A percentile compares a stretch with the other conserved stretches of the same genome.
phyloP scores from a whole-genome alignment of 2,329 filamentous ascomycete genomes.

The Ophiostoma himal-ulmi region DNA sequence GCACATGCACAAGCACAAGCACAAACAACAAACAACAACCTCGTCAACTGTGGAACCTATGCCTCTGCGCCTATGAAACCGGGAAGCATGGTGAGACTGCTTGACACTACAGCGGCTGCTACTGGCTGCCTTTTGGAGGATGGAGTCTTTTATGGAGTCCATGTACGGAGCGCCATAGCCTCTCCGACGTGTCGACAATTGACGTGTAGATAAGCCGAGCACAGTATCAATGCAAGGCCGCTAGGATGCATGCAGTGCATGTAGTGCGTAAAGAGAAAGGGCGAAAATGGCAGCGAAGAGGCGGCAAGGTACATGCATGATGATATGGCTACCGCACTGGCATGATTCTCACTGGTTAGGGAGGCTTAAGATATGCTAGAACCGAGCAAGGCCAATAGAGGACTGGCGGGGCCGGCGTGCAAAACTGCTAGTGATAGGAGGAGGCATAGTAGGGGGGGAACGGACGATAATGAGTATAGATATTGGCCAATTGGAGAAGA shows the following conservation, averaged over 20 bases:
- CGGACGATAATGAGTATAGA: background rate
- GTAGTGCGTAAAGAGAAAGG: background rate
- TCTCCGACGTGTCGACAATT: slow-evolving; percentile 7
- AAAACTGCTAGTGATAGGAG: background rate
- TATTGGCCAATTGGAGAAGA: background rate
- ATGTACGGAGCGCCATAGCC: slow-evolving; percentile 4
- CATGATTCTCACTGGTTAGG: background rate
- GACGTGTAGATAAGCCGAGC: background rate
- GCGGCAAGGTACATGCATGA: background rate
- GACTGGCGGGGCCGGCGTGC: background rate
- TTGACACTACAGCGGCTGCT: background rate
- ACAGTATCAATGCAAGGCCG: background rate
- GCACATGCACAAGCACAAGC: background rate
- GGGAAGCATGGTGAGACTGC: slow-evolving; percentile 9
- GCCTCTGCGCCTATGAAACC: background rate
- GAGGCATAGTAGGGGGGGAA: background rate
- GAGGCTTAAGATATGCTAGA: background rate
- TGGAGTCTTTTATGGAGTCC: background rate
- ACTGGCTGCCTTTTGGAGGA: background rate
- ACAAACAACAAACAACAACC: background rate
- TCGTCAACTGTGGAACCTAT: background rate
- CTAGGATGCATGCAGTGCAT: background rate
- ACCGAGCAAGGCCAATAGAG: background rate
- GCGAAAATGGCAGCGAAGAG: slow-evolving; percentile 12
- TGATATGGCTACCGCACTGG: background rate